Evolutionary conservation across 1,139 yeast genomes (phyloP).

Genomic region (Yamadazyma sp.): DNA sequence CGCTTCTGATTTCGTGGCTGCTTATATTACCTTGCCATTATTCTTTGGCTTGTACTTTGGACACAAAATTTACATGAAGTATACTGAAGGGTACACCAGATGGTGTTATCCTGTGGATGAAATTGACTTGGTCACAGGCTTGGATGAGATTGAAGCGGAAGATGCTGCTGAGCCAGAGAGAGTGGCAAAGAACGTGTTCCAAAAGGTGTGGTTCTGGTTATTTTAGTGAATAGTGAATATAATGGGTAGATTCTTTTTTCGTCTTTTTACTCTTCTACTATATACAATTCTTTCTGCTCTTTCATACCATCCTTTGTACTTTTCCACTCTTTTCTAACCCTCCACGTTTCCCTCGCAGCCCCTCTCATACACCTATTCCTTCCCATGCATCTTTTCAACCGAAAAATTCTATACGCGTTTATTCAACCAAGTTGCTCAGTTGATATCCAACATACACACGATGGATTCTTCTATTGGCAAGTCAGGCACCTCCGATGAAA

Average conservation of each 20-base stretch:
- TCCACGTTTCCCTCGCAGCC: no score
- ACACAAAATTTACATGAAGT: constrained; percentile 27
- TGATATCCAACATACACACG: background rate
- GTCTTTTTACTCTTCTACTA: no score
- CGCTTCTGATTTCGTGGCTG: constrained; percentile 50
- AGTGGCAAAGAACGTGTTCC: constrained; percentile 19
- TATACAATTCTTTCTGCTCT: no score
- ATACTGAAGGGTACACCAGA: constrained; percentile 24
- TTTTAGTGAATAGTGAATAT: background rate
- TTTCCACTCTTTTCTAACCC: no score
- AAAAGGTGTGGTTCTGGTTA: constrained; percentile 21
- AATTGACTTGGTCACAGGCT: constrained; percentile 18
- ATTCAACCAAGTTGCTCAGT: no score
- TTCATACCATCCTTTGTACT: no score
- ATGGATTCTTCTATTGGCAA: background rate
- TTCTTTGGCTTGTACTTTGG: constrained; percentile 18
- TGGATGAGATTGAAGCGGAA: constrained; percentile 23
- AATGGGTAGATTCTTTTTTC: no score
- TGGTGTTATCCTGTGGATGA: constrained; percentile 21
- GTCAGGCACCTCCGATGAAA: background rate
- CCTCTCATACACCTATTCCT: no score
- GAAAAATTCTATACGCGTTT: no score
- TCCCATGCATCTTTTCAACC: no score
- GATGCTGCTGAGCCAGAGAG: constrained; percentile 21
- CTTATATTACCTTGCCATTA: constrained; percentile 46